Evolutionary conservation across 2,329 filamentous ascomycete genomes (phyloP), one percentile per base, ranked within the genome.

Genomic region (Colletotrichum chlorophyti): DNA sequence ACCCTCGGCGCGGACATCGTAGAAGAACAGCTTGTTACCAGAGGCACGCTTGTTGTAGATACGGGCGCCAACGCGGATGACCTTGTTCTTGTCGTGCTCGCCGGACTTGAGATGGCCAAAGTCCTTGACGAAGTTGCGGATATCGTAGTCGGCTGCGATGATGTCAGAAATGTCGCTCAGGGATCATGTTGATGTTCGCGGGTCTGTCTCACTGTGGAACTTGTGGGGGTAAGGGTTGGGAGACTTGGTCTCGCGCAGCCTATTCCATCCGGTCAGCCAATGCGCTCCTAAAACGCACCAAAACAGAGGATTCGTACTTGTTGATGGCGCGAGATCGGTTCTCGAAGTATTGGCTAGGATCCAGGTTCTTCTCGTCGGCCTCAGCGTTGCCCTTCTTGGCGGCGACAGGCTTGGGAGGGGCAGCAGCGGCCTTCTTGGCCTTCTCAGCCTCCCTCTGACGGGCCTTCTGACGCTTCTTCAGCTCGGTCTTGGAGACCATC

Each of bases 401-500:
- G 63, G 82, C 78, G 66, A 83, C 82, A 40, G 85, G 77, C 64
- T 82, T 81, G 35, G 84, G 82, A 31, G 85, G 80, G 60, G 87
- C 82, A 47, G 85, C 82, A 49, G 91, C 90, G 24, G 87, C 90
- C 83, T 92, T 94, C 79, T 92, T 87, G 67, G 87, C 87, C 89
- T 96, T 97, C 79, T 93, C 91, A 66, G 90, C 90, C 61, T 96
- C 93, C 76, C 85, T 87, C 75, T 94, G 86, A 65, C 94, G 89
- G 72, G 89, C 84, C 91, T 99, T 99, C 80, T 93, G 86, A 70
- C 94, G 88, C 81, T 91, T 94, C 91, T 99, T 99, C 74, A 98
- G 82, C 79, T 93, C 89, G 14, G 87, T 86, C 87, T 93, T 93
- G 79, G 90, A 93, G 61, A 90, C 73, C 75, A 77, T 88, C 79